Conservation (phyloP, 2,329 filamentous ascomycete genomes). For the Sarocladium brachiariae region DNA sequence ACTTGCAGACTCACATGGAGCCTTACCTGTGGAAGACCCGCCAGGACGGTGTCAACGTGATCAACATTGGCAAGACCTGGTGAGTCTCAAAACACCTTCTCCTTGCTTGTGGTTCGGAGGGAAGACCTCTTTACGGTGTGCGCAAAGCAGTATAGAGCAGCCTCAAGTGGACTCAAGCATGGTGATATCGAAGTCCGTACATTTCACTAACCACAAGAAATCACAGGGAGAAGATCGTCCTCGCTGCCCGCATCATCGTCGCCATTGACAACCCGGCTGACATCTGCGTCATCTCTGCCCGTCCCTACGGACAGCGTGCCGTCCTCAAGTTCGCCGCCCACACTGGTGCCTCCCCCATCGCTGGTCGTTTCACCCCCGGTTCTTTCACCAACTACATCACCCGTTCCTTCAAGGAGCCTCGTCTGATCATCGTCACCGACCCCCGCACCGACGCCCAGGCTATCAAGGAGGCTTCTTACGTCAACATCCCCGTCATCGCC, state of each 20-base stretch:
- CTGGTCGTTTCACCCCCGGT: conserved; percentile 99
- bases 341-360: conserved; percentile 96
- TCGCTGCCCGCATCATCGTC: conserved; percentile 97
- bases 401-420: conserved; percentile 99
- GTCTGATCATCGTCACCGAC: conserved; percentile 98
- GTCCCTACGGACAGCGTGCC: conserved; percentile 98
- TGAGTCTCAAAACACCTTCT: conserved; percentile 40
- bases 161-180: conserved; percentile 12
- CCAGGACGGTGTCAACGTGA: conserved; percentile 94
- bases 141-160: neutral
- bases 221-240: conserved; percentile 96
- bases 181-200: conserved; percentile 12
- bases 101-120: too few relatives aligned
- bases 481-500: conserved; percentile 99
- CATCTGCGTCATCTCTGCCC: conserved; percentile 98
- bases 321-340: conserved; percentile 99
- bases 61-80: conserved; percentile 99
- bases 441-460: conserved; percentile 99
- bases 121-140: too few relatives aligned
- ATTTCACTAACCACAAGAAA: conserved; percentile 12
- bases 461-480: conserved; percentile 99
- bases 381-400: conserved; percentile 99
- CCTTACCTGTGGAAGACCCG: conserved; percentile 99
- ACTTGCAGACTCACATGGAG: conserved; percentile 99
- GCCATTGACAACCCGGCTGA: conserved; percentile 99